These are phyloP conservation scores for Colletotrichum lindemuthianum DNA, from an alignment of 2,329 filamentous ascomycete species.

Conservation along the genomic window DNA sequence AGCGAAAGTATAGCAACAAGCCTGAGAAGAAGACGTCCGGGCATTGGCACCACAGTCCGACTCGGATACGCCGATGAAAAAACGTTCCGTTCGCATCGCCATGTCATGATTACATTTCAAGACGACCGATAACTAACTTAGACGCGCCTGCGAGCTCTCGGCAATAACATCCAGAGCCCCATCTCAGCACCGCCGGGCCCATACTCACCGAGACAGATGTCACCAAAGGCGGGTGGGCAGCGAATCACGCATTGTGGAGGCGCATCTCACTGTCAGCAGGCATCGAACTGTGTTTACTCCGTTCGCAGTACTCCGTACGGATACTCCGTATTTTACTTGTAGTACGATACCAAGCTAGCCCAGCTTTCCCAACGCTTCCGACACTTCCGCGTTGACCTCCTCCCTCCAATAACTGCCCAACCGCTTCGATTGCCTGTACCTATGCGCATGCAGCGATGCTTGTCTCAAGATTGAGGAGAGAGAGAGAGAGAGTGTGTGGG, in stretches of 20 bases:
- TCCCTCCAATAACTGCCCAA: neutral
- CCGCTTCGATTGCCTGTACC: slow-evolving; percentile 8
- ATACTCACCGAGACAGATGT: slow-evolving; percentile 12
- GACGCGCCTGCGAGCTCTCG: slow-evolving; percentile 4
- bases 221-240: slow-evolving; percentile 8
- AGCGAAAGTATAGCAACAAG: too few relatives aligned
- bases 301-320: too few relatives aligned
- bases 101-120: too few relatives aligned
- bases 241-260: slow-evolving; percentile 3
- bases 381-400: slow-evolving; percentile 30
- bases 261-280: neutral
- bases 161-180: neutral
- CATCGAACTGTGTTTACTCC: neutral
- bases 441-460: slow-evolving; percentile 19
- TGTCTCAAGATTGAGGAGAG: slow-evolving; percentile 12
- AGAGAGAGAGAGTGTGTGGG: neutral
- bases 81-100: neutral
- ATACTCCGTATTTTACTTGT: too few relatives aligned
- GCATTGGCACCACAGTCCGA: slow-evolving; percentile 6
- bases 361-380: slow-evolving; percentile 16
- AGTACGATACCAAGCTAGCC: too few relatives aligned
- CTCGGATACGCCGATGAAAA: neutral
- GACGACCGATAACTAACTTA: neutral
- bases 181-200: neutral
- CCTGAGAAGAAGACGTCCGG: neutral